Base-by-base conservation (phyloP, 2,329 filamentous ascomycete genomes). In the Aureobasidium zeae region DNA sequence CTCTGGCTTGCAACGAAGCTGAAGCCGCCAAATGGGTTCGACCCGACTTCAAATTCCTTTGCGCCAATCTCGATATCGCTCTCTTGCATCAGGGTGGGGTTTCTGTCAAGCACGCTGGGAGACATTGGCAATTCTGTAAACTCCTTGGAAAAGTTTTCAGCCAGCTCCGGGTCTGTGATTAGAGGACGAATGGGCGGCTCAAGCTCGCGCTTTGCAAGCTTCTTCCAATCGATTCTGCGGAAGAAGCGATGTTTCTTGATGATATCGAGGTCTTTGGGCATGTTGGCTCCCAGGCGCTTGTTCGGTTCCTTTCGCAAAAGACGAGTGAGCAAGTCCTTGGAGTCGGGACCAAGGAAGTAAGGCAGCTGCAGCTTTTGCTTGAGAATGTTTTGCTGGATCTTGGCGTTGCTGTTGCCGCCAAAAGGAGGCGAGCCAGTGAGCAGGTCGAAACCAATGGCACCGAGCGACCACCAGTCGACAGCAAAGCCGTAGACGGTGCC, bases 401-500 rank as follows among this genome's bases (percentile, higher is more conserved):
- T 96, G 58, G 86, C 80, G 60, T 94, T 81, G 66, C 95, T 96
- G 62, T 81, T 81, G 31, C 86, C 91, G 19, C 79, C 79, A 67
- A 96, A 98, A 0, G 93, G 91, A 7, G 89, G 87, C 44, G 81
- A 81, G 42, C 93, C 91, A 8, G 89, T 96, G 61, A 98, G 80
- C 25, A 98, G 71, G 61, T 98, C 91, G 62, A 81, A 94, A 24
- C 86, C 87, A 33, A 98, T 74, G 2, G 89, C 88, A 25, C 93
- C 91, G 34, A 98, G 81, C 4, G 88, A 94, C 91, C 91, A 98
- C 89, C 89, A 98, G 66, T 98, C 91, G 13, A 95, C 93, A 1
- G 87, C 81, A 63, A 88, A 89, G 57, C 89, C 88, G 62, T 98
- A 98, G 52, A 85, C 81, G 52, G 84, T 80, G 49, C 87, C 88